A percentile compares a stretch with the other conserved stretches of the same genome.
Conservation (phyloP, 169 alveolate species). For the Amoebophrya sp. region DNA sequence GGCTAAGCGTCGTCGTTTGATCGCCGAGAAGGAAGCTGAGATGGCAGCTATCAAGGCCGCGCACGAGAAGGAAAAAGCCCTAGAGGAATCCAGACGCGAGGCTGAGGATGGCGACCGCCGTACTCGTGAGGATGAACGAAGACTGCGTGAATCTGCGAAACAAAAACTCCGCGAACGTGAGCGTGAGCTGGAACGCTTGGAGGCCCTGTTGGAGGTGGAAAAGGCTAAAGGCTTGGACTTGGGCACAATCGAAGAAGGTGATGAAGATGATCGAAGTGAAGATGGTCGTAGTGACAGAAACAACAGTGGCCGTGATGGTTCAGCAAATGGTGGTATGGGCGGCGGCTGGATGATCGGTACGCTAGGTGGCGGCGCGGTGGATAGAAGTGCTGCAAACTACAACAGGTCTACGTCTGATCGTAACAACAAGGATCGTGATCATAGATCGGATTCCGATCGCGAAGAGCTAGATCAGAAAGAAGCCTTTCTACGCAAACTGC, state of each 20-base stretch:
- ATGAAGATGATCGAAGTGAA: neutral
- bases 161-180: neutral
- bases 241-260: neutral
- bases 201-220: neutral
- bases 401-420: no score
- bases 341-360: no score
- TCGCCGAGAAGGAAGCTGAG: neutral
- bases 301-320: neutral
- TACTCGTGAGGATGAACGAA: neutral
- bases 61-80: neutral
- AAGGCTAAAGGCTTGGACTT: neutral
- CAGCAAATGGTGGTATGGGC: no score
- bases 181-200: neutral
- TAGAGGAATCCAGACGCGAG: neutral
- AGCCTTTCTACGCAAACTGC: no score
- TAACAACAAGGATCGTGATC: no score
- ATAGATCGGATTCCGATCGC: no score
- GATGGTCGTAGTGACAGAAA: neutral
- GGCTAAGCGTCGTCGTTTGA: neutral
- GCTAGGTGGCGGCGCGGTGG: no score
- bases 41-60: neutral
- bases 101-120: neutral
- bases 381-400: no score
- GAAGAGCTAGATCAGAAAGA: no score
- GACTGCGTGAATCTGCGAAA: neutral